These are phyloP conservation scores for Monosporascus sp. DNA, from an alignment of 2,329 filamentous ascomycete species.

Conservation along the genomic window DNA sequence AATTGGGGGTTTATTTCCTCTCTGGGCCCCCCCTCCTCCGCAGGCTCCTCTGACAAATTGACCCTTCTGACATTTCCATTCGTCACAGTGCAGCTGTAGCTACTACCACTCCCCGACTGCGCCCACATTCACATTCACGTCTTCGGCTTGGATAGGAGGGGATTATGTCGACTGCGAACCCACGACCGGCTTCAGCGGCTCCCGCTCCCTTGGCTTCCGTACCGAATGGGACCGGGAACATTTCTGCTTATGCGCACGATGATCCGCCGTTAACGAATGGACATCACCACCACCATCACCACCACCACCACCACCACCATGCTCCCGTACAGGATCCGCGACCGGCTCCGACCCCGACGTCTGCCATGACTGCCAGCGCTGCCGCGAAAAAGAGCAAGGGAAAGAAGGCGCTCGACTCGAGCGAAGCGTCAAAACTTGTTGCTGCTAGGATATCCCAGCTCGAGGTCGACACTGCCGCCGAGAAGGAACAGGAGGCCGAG, in stretches of 20 bases:
- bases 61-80: neutral
- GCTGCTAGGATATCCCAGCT: constrained; percentile 92
- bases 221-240: constrained; percentile 27
- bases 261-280: constrained; percentile 29
- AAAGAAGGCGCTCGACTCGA: constrained; percentile 80
- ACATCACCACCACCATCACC: constrained; percentile 22
- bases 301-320: constrained; percentile 34
- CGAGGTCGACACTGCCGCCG: constrained; percentile 85
- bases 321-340: constrained; percentile 34
- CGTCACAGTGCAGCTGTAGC: neutral
- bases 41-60: no score
- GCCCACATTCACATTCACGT: neutral
- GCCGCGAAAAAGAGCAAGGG: constrained; percentile 72
- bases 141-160: neutral
- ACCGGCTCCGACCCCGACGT: constrained; percentile 38
- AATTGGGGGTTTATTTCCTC: no score
- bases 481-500: constrained; percentile 93
- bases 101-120: neutral
- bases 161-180: constrained; percentile 32
- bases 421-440: constrained; percentile 85
- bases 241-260: constrained; percentile 29
- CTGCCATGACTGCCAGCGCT: constrained; percentile 42
- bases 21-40: no score
- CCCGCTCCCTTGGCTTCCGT: constrained; percentile 25
- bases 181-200: constrained; percentile 26